Percentiles rank a stretch among this genome's conserved stretches.
These are phyloP conservation scores for Antarctomyces pellizariae DNA, from an alignment of 495 filamentous ascomycete genomes.

Conservation along the genomic window DNA sequence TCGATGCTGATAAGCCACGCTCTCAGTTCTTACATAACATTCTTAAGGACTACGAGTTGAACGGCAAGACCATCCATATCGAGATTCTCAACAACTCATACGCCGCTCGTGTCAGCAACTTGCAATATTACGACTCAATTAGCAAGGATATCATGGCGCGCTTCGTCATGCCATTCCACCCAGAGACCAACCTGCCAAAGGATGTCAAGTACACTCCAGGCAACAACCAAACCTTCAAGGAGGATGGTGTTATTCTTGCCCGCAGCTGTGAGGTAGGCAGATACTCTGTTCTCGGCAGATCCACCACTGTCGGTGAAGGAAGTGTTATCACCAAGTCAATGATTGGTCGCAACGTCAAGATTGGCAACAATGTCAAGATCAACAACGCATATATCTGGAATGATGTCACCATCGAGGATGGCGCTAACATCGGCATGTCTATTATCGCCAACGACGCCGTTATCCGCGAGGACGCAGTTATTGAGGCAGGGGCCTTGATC, in stretches of 20 bases:
- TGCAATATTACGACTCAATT: conserved; percentile 81
- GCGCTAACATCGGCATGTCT: conserved; percentile 39
- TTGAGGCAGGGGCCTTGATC: conserved; percentile 52
- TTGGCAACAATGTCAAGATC: conserved; percentile 64
- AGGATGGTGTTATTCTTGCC: conserved; percentile 45
- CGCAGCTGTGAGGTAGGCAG: conserved; percentile 39
- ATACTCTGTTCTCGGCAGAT: conserved; percentile 42
- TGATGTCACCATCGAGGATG: conserved; percentile 48
- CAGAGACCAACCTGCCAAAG: conserved; percentile 62
- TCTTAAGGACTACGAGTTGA: conserved; percentile 87
- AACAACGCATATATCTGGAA: conserved; percentile 84
- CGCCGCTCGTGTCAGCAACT: conserved; percentile 58
- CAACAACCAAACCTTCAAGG: conserved; percentile 43
- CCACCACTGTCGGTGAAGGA: conserved; percentile 50
- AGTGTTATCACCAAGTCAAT: conserved; percentile 45
- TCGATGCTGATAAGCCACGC: conserved; percentile 80
- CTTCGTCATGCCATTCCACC: conserved; percentile 85
- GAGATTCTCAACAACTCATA: conserved; percentile 63
- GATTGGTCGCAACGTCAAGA: conserved; percentile 60
- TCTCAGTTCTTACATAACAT: conserved; percentile 78
- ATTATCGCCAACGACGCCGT: conserved; percentile 50
- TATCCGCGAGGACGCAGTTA: conserved; percentile 42
- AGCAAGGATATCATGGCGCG: conserved; percentile 66
- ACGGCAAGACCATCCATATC: conserved; percentile 88
- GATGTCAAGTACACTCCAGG: conserved; percentile 51